Conservation (phyloP, 176 grass and related monocot genomes). For the Areca catechu region DNA sequence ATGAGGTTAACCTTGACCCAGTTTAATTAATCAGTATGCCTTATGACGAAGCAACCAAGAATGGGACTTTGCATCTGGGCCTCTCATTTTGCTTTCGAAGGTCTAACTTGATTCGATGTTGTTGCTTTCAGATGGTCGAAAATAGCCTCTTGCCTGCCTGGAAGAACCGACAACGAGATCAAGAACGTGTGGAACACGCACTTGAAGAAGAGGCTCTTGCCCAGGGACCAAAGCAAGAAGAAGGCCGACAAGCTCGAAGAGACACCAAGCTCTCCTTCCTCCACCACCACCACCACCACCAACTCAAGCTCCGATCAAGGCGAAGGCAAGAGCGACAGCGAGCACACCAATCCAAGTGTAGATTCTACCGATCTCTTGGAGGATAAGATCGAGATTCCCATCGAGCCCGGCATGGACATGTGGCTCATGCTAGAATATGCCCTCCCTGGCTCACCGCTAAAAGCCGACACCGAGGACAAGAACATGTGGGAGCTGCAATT, state of each 20-base stretch:
- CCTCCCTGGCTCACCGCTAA: not conserved
- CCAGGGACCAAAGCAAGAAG: constrained; percentile 10
- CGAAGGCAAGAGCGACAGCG: constrained; percentile 27
- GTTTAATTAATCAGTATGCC: too few relatives aligned
- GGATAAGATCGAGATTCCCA: not conserved
- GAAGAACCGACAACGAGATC: constrained; percentile 96
- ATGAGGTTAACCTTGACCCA: not conserved
- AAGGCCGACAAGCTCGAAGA: not conserved
- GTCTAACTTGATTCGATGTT: not conserved
- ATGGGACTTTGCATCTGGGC: too few relatives aligned
- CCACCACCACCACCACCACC: constrained; percentile 16
- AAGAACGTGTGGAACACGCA: constrained; percentile 97
- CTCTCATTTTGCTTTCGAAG: too few relatives aligned
- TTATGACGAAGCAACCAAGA: not conserved
- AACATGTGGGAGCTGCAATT: too few relatives aligned
- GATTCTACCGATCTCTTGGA: not conserved
- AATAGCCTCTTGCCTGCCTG: constrained; percentile 68
- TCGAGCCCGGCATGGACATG: not conserved
- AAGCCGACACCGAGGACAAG: too few relatives aligned
- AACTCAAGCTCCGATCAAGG: constrained; percentile 21
- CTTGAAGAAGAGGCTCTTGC: constrained; percentile 63
- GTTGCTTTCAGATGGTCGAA: constrained; percentile 54
- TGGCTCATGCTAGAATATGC: constrained; percentile 27
- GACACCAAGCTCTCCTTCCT: constrained; percentile 8
- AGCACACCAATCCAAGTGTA: constrained; percentile 39